Percentiles rank a stretch among this genome's conserved stretches.
These are phyloP conservation scores for Dendrostoma leiphaemia DNA, from an alignment of 2,329 filamentous ascomycete species.

Conservation along the genomic window DNA sequence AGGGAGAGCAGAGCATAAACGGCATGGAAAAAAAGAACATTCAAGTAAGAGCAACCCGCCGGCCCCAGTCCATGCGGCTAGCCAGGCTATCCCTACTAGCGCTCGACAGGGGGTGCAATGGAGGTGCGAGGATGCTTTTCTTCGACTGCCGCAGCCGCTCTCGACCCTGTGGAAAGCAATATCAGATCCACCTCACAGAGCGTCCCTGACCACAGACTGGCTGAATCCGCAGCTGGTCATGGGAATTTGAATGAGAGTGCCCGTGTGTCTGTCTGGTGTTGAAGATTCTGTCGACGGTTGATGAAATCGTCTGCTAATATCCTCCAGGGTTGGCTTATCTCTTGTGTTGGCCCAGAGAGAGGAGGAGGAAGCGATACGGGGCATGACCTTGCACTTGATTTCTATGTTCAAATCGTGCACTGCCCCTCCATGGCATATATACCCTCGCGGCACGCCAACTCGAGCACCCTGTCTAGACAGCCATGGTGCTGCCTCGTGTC, in stretches of 20 bases:
- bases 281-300: neutral
- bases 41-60: too few species aligned
- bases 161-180: neutral
- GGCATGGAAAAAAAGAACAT: too few species aligned
- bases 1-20: neutral
- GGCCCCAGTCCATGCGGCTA: too few species aligned
- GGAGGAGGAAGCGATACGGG: neutral
- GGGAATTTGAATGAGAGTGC: neutral
- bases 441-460: too few species aligned
- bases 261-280: neutral
- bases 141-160: neutral
- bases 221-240: slow-evolving; percentile 7
- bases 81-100: slow-evolving; percentile 7
- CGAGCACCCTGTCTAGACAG: too few species aligned
- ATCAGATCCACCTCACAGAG: neutral
- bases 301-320: slow-evolving; percentile 1
- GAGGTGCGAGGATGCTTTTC: neutral
- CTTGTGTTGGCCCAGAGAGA: neutral
- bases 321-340: neutral
- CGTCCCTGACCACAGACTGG: neutral
- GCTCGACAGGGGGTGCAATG: neutral
- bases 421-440: too few species aligned
- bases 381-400: too few species aligned
- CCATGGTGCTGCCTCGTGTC: neutral
- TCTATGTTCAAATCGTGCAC: too few species aligned